Percentiles rank a stretch among this genome's conserved stretches.
Evolutionary conservation across 176 grass and related monocot genomes (phyloP).

Genomic region (Triticum urartu): DNA sequence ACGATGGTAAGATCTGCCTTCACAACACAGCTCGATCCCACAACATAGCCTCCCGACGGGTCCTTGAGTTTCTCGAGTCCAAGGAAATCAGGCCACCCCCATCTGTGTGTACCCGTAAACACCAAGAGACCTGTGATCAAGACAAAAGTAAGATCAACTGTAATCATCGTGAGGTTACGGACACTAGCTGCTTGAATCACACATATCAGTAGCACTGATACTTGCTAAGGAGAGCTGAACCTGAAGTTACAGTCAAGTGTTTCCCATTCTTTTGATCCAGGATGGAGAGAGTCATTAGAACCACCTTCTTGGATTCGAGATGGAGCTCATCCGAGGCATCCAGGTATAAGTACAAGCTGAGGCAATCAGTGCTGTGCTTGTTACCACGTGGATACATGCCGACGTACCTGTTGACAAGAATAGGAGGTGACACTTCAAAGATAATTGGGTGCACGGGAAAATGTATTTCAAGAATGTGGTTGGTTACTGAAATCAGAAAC

Average conservation of each 20-base stretch:
- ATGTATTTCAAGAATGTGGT: neutral
- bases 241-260: neutral
- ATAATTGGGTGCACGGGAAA: neutral
- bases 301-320: too few species aligned
- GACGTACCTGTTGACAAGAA: conserved; percentile 9
- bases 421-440: neutral
- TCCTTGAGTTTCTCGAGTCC: neutral
- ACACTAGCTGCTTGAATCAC: neutral
- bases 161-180: neutral
- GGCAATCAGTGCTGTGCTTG: neutral
- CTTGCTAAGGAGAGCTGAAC: neutral
- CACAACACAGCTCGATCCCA: neutral
- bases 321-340: neutral
- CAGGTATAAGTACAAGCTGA: neutral
- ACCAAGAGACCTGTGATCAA: neutral
- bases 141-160: neutral
- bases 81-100: neutral
- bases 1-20: neutral
- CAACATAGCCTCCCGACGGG: neutral
- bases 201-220: neutral
- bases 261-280: neutral
- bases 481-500: neutral
- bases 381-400: conserved; percentile 1
- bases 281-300: neutral
- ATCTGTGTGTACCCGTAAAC: neutral